A percentile compares a stretch with the other conserved stretches of the same genome.
phyloP scores from a whole-genome alignment of 805 yeast genomes.

The Zygoascus tannicola region DNA sequence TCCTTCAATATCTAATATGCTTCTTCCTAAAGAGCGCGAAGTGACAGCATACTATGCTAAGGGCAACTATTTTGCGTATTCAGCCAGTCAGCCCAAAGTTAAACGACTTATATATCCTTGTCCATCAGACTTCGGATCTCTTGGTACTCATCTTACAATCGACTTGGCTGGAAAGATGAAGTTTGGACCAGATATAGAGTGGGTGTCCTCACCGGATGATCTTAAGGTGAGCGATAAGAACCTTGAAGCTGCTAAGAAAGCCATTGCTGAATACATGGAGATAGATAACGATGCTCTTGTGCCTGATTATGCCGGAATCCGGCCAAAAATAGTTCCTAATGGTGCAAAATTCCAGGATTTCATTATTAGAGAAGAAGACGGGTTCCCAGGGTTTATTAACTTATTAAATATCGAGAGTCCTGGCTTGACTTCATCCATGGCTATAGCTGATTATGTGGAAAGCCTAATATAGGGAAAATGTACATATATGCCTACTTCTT shows the following conservation, averaged over 20 bases:
- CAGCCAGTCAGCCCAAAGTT: conserved; percentile 40
- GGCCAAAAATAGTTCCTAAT: conserved; percentile 60
- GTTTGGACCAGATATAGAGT: conserved; percentile 87
- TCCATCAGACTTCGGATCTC: conserved; percentile 59
- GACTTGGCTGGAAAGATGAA: conserved; percentile 70
- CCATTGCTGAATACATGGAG: conserved; percentile 57
- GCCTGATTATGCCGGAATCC: conserved; percentile 70
- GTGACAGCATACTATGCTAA: conserved; percentile 61
- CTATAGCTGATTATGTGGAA: conserved; percentile 66
- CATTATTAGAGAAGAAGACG: conserved; percentile 58
- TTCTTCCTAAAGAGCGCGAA: conserved; percentile 55
- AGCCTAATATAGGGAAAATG: conserved; percentile 3
- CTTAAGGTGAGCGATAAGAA: conserved; percentile 31
- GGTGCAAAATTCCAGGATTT: conserved; percentile 56
- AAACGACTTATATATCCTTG: conserved; percentile 66
- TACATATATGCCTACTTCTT: neutral
- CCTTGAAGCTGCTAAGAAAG: conserved; percentile 45
- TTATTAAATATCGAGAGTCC: conserved; percentile 84
- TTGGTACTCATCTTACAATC: conserved; percentile 82
- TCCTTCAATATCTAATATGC: conserved; percentile 56
- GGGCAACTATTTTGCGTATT: conserved; percentile 69
- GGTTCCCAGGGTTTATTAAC: conserved; percentile 70
- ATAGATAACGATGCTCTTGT: conserved; percentile 42
- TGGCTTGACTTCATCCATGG: conserved; percentile 75
- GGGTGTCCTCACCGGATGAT: conserved; percentile 41